Evolutionary conservation across 352 stramenopile genomes (phyloP).

Genomic region (Globisporangium radiosum): DNA sequence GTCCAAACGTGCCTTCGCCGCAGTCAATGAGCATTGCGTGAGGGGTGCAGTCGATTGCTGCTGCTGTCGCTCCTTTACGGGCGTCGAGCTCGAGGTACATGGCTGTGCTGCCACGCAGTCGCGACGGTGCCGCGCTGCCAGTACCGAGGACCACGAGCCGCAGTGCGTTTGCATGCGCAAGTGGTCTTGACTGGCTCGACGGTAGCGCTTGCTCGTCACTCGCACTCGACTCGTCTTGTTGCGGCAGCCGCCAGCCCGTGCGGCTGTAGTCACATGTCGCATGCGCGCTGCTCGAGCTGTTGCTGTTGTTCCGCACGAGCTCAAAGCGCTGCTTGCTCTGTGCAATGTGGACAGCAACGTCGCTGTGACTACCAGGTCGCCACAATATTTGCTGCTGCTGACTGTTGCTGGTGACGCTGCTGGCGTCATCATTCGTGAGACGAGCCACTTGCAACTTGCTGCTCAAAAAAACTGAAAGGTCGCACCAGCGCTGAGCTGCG

Average conservation of each 20-base stretch:
- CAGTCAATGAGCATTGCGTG: slow-evolving; percentile 89
- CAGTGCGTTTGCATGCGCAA: neutral
- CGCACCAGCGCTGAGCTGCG: slow-evolving; percentile 4
- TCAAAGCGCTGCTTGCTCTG: slow-evolving; percentile 47
- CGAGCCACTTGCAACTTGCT: neutral
- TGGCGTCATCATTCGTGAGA: slow-evolving; percentile 3
- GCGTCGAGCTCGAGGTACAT: slow-evolving; percentile 82
- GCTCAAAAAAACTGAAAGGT: slow-evolving; percentile 6
- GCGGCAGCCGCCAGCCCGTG: slow-evolving; percentile 33
- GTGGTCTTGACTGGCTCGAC: neutral
- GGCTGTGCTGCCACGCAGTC: slow-evolving; percentile 93
- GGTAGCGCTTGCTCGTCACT: slow-evolving; percentile 6
- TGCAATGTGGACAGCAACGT: slow-evolving; percentile 27
- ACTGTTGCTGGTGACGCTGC: slow-evolving; percentile 6
- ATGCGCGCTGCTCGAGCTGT: neutral
- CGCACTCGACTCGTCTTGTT: neutral
- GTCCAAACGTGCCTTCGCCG: slow-evolving; percentile 92
- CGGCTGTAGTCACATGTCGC: slow-evolving; percentile 28
- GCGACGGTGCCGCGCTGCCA: slow-evolving; percentile 93
- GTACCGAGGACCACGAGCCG: slow-evolving; percentile 92
- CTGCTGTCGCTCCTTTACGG: neutral
- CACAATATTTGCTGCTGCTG: slow-evolving; percentile 30
- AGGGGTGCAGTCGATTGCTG: neutral
- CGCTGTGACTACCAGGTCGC: slow-evolving; percentile 3
- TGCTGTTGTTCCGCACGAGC: slow-evolving; percentile 12